Conservation (phyloP, 495 filamentous ascomycete genomes). For the Neurospora sp. region DNA sequence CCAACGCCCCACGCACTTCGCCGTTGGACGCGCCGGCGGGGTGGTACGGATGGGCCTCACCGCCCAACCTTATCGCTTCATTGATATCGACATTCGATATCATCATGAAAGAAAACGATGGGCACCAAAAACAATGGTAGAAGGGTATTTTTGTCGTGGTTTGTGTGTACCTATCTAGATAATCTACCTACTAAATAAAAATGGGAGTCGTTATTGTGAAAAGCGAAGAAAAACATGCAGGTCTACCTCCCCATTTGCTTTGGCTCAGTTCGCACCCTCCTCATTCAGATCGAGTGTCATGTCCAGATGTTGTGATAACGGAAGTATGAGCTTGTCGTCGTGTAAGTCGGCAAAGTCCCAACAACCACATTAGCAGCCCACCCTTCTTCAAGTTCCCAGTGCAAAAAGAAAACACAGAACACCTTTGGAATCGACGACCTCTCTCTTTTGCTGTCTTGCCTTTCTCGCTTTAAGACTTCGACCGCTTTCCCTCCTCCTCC, state of each 20-base stretch:
- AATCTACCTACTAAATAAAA: neutral
- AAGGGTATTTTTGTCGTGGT: neutral
- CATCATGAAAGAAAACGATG: neutral
- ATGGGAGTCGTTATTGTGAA: neutral
- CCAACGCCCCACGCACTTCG: neutral
- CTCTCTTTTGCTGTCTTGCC: conserved; percentile 6
- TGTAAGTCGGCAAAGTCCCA: neutral
- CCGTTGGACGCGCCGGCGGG: neutral
- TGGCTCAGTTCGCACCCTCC: neutral
- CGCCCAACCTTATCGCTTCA: neutral
- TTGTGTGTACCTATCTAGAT: neutral
- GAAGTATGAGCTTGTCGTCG: neutral
- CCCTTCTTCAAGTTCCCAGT: neutral
- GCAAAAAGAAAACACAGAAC: neutral
- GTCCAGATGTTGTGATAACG: neutral
- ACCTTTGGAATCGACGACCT: conserved; percentile 7
- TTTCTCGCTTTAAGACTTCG: conserved; percentile 10
- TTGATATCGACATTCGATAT: neutral
- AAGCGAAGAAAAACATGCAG: neutral
- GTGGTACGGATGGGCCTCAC: neutral
- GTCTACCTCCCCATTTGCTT: neutral
- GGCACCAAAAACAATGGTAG: too few species aligned
- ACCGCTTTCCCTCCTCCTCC: neutral
- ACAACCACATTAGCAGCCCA: neutral
- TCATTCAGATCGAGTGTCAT: neutral